These are phyloP conservation scores for Puccinia polysora DNA, from an alignment of 1,284 basidiomycete species.

Conservation along the genomic window DNA sequence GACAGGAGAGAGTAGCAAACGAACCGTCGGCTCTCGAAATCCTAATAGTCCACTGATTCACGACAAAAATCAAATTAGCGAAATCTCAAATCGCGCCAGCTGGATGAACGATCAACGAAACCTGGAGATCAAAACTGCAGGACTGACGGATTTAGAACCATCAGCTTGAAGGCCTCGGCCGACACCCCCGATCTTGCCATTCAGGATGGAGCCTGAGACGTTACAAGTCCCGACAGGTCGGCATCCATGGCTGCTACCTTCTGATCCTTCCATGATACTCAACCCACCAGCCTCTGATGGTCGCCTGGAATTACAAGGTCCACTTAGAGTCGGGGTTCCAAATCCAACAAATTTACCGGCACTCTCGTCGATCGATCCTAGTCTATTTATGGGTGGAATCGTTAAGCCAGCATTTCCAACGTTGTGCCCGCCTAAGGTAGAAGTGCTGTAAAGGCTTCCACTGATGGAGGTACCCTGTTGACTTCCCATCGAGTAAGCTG, in stretches of 20 bases:
- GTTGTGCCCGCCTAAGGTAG: background rate
- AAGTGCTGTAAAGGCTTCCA: constrained; percentile 10
- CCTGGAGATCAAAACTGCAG: background rate
- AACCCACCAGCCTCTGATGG: constrained; percentile 36
- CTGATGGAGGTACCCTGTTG: constrained; percentile 16
- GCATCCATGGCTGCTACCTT: constrained; percentile 7
- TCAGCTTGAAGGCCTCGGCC: constrained; percentile 5
- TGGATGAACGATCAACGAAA: background rate
- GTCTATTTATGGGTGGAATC: constrained; percentile 20
- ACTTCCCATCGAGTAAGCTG: constrained; percentile 14
- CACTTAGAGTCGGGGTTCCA: background rate
- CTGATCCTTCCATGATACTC: constrained; percentile 35
- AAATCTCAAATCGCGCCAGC: background rate
- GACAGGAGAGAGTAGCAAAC: constrained; percentile 67
- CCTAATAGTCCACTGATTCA: constrained; percentile 56
- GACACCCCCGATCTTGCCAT: constrained; percentile 22
- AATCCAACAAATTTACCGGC: constrained; percentile 8
- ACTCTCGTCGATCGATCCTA: constrained; percentile 41
- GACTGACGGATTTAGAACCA: constrained; percentile 34
- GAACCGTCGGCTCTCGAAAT: constrained; percentile 73
- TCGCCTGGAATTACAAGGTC: constrained; percentile 10
- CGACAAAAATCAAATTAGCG: background rate
- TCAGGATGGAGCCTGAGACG: constrained; percentile 14
- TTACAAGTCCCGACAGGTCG: background rate
- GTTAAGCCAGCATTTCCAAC: background rate